phyloP scores from a whole-genome alignment of 768 basidiomycete species.

The Ephemerocybe angulata region DNA sequence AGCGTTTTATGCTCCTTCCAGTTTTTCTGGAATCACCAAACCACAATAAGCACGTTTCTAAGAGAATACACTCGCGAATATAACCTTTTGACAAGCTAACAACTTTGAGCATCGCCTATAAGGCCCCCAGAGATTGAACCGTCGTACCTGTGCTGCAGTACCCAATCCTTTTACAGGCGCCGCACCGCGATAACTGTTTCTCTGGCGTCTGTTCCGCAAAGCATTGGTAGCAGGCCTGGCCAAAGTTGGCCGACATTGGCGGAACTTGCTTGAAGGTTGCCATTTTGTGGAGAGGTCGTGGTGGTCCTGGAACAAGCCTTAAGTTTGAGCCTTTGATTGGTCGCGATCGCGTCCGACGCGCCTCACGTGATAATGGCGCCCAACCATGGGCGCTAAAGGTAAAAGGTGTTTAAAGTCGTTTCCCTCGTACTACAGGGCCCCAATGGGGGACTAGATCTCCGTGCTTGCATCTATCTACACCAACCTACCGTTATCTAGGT shows the following conservation, averaged over 20 bases:
- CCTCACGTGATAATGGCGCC: too few relatives aligned
- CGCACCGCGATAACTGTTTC: slow-evolving; percentile 25
- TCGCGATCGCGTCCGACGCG: not conserved
- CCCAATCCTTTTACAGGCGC: slow-evolving; percentile 26
- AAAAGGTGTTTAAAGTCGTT: too few relatives aligned
- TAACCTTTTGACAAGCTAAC: slow-evolving; percentile 31
- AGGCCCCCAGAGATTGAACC: not conserved
- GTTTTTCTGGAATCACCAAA: slow-evolving; percentile 18
- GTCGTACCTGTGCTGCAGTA: slow-evolving; percentile 29
- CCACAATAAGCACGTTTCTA: not conserved
- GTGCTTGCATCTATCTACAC: too few relatives aligned
- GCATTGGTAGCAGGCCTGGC: slow-evolving; percentile 31
- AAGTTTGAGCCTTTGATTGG: not conserved
- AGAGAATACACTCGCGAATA: not conserved
- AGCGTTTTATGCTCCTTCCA: slow-evolving; percentile 30
- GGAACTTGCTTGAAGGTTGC: slow-evolving; percentile 15
- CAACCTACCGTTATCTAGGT: too few relatives aligned
- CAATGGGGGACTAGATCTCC: too few relatives aligned
- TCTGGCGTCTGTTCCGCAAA: slow-evolving; percentile 20
- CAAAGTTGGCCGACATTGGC: slow-evolving; percentile 20
- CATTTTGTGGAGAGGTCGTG: not conserved
- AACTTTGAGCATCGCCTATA: not conserved
- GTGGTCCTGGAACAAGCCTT: not conserved
- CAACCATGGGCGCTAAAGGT: too few relatives aligned
- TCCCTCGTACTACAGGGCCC: too few relatives aligned